A percentile compares a stretch with the other conserved stretches of the same genome.
These are phyloP conservation scores for Aspergillus homomorphus DNA, from an alignment of 495 filamentous ascomycete species.

Conservation along the genomic window DNA sequence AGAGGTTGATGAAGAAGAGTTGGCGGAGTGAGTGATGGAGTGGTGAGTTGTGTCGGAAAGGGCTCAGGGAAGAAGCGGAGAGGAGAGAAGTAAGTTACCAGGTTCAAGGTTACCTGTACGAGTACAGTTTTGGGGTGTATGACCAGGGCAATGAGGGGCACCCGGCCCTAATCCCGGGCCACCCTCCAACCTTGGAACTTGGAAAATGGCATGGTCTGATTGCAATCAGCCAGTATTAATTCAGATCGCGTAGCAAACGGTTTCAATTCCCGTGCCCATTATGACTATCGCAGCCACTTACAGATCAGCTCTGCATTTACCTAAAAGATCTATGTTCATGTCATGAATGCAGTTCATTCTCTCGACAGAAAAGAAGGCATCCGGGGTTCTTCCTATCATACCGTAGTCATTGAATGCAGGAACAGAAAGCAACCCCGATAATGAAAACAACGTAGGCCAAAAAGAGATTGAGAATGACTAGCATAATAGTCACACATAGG, in stretches of 20 bases:
- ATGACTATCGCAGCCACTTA: neutral
- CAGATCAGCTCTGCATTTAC: neutral
- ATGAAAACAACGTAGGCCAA: too few relatives aligned
- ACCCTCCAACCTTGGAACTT: constrained; percentile 1
- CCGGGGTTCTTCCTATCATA: neutral
- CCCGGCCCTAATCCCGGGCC: constrained; percentile 4
- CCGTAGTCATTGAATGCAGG: too few relatives aligned
- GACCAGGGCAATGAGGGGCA: constrained; percentile 4
- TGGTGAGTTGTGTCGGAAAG: neutral
- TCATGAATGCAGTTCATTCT: too few relatives aligned
- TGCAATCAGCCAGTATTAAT: neutral
- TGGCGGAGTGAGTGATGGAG: too few relatives aligned
- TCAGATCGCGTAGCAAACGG: too few relatives aligned
- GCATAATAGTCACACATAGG: too few relatives aligned
- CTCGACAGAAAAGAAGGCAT: neutral
- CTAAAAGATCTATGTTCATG: neutral
- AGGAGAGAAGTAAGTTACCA: neutral
- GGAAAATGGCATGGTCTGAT: neutral
- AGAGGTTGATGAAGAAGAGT: neutral
- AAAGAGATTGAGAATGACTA: too few relatives aligned
- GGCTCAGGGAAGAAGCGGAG: neutral
- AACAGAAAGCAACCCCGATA: too few relatives aligned
- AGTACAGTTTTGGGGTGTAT: neutral
- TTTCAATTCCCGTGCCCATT: too few relatives aligned
- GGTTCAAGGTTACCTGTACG: neutral